Evolutionary conservation across 2,329 filamentous ascomycete genomes (phyloP), one percentile per base, ranked within the genome.

Genomic region (Pyrenochaeta sp.): DNA sequence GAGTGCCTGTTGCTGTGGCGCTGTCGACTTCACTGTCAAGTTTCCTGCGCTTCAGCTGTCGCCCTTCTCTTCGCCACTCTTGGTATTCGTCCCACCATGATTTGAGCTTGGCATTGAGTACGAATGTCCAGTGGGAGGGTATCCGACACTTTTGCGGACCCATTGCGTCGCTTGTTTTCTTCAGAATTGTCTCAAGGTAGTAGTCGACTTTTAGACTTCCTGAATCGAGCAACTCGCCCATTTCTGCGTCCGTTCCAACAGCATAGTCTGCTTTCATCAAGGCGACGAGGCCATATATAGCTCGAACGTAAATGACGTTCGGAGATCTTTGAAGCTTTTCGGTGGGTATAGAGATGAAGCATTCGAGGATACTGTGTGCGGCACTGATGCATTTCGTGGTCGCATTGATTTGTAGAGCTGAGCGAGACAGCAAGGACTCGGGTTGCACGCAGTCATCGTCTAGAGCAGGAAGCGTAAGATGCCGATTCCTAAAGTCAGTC

Each of bases 201-300:
- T 52, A 58, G 24, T 63, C 63, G 4, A 67, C 58, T 40, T 63
- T 68, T 7, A 71, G 45, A 24, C 51, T 66, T 24, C 64, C 51
- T 10, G 54, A 60, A 20, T 70, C 65, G 7, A 71, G 55, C 2
- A 70, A 48, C 30, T 63, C 63, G 40, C 66, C 58, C 53, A 71
- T 64, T 5, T 67, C 59, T 1, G 58, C 53, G 30, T 68, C 66
- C 0, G 66, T 67, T 9, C 63, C 61, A 2, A 70, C 59, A 1
- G 65, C 67, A 19, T 68, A 71, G 31, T 69, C 67, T n/a, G 58
- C 63, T 40, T 65, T 69, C 49, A 71, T 51, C 0, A 71, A 47
- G 1, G 59, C 58, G 1, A 70, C 60, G 1, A 71, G 55, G 0
- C 65, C 62, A 42, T 63, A 70, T 7, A 66, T 60, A 1, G 61